Conservation (phyloP, 495 filamentous ascomycete genomes). For the Elasticomyces elasticus region DNA sequence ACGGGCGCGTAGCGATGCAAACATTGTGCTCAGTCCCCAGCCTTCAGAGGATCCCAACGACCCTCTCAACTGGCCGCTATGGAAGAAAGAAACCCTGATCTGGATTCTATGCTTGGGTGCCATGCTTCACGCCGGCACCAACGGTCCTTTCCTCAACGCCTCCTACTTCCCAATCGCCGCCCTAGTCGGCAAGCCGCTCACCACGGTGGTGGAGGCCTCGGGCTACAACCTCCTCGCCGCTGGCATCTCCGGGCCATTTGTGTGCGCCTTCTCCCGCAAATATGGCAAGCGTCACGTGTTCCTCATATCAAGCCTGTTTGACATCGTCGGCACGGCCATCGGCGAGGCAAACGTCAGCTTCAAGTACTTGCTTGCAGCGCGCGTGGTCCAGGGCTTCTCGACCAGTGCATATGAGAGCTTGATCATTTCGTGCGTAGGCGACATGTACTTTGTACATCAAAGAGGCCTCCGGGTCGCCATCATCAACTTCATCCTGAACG, state of each 20-base stretch:
- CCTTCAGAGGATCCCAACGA: slow-evolving; percentile 19
- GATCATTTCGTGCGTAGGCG: slow-evolving; percentile 15
- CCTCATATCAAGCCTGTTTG: slow-evolving; percentile 14
- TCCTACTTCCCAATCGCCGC: slow-evolving; percentile 9
- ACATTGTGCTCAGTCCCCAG: slow-evolving; percentile 18
- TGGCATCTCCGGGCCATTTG: slow-evolving; percentile 12
- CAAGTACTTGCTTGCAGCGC: slow-evolving; percentile 14
- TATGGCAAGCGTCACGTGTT: slow-evolving; percentile 21
- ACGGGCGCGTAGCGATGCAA: neutral
- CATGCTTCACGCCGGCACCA: slow-evolving; percentile 16
- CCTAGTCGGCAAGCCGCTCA: neutral
- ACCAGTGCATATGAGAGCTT: slow-evolving; percentile 16
- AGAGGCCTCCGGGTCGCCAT: slow-evolving; percentile 8
- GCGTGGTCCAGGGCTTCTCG: slow-evolving; percentile 16
- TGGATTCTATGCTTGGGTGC: slow-evolving; percentile 12
- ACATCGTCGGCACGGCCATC: slow-evolving; percentile 14
- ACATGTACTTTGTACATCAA: slow-evolving; percentile 22
- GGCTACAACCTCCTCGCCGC: slow-evolving; percentile 20
- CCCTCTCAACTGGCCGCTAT: slow-evolving; percentile 17
- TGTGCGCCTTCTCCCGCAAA: slow-evolving; percentile 14
- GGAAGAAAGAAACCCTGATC: slow-evolving; percentile 11
- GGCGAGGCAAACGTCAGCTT: slow-evolving; percentile 10
- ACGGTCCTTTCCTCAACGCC: slow-evolving; percentile 17
- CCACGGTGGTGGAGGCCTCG: slow-evolving; percentile 9
- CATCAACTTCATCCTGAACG: slow-evolving; percentile 17